Base-by-base conservation (phyloP, 257 asterid species). In the Osmanthus fragrans region DNA sequence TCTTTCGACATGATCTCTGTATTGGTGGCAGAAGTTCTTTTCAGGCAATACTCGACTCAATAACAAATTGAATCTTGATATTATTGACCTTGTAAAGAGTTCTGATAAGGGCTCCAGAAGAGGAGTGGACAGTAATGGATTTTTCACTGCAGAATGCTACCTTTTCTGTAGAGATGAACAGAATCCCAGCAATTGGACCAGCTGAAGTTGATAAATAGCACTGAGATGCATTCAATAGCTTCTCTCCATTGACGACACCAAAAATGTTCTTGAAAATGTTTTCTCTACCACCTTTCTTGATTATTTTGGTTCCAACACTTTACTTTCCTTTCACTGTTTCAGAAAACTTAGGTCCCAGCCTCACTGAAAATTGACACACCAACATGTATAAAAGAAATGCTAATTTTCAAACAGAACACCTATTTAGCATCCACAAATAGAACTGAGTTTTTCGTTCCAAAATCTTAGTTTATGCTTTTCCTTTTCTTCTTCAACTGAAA, bases 151-250 rank as follows among this genome's bases (percentile, higher is more conserved):
- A 90, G 79, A 94, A 94, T 30, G 90, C 86, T 1, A 94, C 67
- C 63, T 90, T 92, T 0, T 79, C 64, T 1, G 97, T 90, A 30
- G 99, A 94, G 33, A 90, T 81, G 58, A 92, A 94, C 13, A 94
- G 75, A 73, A 87, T 91, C 45, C 99, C 97, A 37, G 97, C 97
- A 77, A 94, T 89, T 1, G 99, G 99, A 23, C 97, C 99, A 0
- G 94, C 86, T 4, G 99, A 89, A 2, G 99, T 94, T 15, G 93
- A 94, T 12, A 94, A 73, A 70, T 94, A 92, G 80, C 99, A 94
- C n/a, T 91, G 97, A 19, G 97, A 92, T 51, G 97, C 93, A 80
- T 94, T 94, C 0, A 92, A 72, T 71, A 91, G 30, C 79, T 85
- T 80, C 60, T 92, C 97, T 12, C 88, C 96, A 1, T 89, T 88